A percentile compares a stretch with the other conserved stretches of the same genome.
Conservation (phyloP, 2,329 filamentous ascomycete species). For the Ascochyta rabiei region DNA sequence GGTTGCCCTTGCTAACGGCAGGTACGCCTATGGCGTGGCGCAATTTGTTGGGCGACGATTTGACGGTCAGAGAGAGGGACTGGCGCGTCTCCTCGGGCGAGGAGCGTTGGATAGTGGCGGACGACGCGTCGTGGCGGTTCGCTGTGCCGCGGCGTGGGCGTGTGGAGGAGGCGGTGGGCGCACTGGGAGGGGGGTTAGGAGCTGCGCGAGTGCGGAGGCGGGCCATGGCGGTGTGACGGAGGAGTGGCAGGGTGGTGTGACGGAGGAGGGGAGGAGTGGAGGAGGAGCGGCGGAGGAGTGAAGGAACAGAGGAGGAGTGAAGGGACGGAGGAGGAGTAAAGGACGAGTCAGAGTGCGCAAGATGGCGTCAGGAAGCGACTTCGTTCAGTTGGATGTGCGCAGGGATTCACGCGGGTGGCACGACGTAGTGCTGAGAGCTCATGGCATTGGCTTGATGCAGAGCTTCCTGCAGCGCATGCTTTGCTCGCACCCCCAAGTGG, state of each 20-base stretch:
- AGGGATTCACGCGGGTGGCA: conserved; percentile 31
- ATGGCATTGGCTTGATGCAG: conserved; percentile 18
- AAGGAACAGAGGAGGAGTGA: too few relatives aligned
- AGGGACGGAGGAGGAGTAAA: too few relatives aligned
- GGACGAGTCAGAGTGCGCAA: too few relatives aligned
- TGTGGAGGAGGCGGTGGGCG: conserved; percentile 45
- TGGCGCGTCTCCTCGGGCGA: conserved; percentile 52
- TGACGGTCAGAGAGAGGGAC: conserved; percentile 57
- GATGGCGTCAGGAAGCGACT: conserved; percentile 26
- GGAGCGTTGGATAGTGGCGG: conserved; percentile 47
- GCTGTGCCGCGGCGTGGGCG: conserved; percentile 46
- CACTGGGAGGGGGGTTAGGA: conserved; percentile 43
- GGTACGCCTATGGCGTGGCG: conserved; percentile 53
- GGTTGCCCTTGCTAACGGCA: conserved; percentile 31
- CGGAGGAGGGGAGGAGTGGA: too few relatives aligned
- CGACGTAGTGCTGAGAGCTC: conserved; percentile 26
- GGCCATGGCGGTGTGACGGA: conserved; percentile 36
- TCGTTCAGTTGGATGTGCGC: conserved; percentile 13
- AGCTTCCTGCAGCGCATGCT: conserved; percentile 12
- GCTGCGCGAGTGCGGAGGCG: conserved; percentile 46
- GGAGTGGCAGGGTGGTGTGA: not conserved
- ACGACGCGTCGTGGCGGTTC: conserved; percentile 36
- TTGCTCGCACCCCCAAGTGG: conserved; percentile 10
- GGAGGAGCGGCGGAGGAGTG: too few relatives aligned
- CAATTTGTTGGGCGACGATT: conserved; percentile 57